A percentile compares a stretch with the other conserved stretches of the same genome.
phyloP scores from a whole-genome alignment of 1,284 basidiomycete genomes.

The Cryptococcus amylolentus region DNA sequence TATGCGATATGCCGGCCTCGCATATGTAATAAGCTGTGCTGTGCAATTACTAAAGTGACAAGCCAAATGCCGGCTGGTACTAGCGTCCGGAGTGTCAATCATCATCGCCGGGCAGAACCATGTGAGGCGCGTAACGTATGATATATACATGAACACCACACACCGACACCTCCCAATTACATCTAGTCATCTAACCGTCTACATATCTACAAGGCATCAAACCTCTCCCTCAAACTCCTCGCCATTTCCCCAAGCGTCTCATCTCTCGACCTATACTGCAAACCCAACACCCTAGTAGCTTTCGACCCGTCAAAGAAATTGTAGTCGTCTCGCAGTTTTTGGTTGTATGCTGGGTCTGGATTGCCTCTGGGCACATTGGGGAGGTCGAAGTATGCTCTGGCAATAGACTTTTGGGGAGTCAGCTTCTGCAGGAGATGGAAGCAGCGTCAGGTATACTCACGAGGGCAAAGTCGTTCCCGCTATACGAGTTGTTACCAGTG shows the following conservation, averaged over 20 bases:
- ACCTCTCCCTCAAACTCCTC: slow-evolving; percentile 33
- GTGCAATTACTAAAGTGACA: no score
- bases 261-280: slow-evolving; percentile 35
- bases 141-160: no score
- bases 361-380: slow-evolving; percentile 37
- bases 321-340: slow-evolving; percentile 20
- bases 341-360: slow-evolving; percentile 10
- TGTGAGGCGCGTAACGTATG: no score
- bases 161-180: no score
- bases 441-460: not conserved
- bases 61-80: no score
- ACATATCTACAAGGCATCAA: slow-evolving; percentile 5
- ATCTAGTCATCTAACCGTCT: no score
- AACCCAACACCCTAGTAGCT: slow-evolving; percentile 33
- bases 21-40: no score
- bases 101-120: no score
- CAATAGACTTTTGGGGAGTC: not conserved
- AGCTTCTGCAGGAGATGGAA: not conserved
- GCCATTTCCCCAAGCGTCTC: slow-evolving; percentile 36
- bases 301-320: slow-evolving; percentile 35
- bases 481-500: slow-evolving; percentile 47
- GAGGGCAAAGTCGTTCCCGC: slow-evolving; percentile 35
- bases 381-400: slow-evolving; percentile 29
- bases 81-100: no score
- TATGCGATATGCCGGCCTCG: no score